Percentiles rank a stretch among this genome's conserved stretches.
phyloP scores from a whole-genome alignment of 1,139 yeast species.

The Entelexis sorbosivorans region DNA sequence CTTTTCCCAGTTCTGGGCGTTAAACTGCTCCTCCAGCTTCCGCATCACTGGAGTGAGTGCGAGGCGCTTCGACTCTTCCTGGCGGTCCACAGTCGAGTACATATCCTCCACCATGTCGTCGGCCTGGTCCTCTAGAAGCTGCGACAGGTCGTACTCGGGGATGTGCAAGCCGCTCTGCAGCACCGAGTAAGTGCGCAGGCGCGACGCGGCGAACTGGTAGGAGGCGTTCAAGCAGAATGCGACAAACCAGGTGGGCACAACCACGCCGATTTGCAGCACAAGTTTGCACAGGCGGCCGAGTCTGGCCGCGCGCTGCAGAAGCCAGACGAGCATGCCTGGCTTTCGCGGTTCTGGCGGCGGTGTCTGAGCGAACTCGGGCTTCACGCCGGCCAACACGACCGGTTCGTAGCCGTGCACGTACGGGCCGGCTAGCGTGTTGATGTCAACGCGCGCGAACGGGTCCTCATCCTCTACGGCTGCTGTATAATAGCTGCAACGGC shows the following conservation, averaged over 20 bases:
- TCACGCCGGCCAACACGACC: conserved; percentile 36
- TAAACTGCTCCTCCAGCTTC: conserved; percentile 46
- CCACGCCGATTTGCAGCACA: conserved; percentile 22
- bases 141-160: conserved; percentile 20
- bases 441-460: conserved; percentile 39
- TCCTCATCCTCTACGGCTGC: conserved; percentile 56
- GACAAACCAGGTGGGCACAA: conserved; percentile 30
- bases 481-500: conserved; percentile 73
- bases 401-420: conserved; percentile 45
- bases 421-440: conserved; percentile 33
- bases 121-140: conserved; percentile 40
- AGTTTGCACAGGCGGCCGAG: background rate
- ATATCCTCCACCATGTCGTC: conserved; percentile 40
- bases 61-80: conserved; percentile 3
- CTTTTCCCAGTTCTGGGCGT: conserved; percentile 53
- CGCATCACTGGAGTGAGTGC: conserved; percentile 33
- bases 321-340: conserved; percentile 7
- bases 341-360: conserved; percentile 5
- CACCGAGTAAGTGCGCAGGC: conserved; percentile 16
- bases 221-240: conserved; percentile 30
- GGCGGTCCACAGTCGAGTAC: conserved; percentile 25
- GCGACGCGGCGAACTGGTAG: conserved; percentile 27
- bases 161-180: conserved; percentile 12
- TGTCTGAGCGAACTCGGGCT: conserved; percentile 9
- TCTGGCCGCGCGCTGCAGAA: background rate